Percentiles rank a stretch among this genome's conserved stretches.
These are phyloP conservation scores for Arthrobotrys conoides DNA, from an alignment of 2,329 filamentous ascomycete species.

Conservation along the genomic window DNA sequence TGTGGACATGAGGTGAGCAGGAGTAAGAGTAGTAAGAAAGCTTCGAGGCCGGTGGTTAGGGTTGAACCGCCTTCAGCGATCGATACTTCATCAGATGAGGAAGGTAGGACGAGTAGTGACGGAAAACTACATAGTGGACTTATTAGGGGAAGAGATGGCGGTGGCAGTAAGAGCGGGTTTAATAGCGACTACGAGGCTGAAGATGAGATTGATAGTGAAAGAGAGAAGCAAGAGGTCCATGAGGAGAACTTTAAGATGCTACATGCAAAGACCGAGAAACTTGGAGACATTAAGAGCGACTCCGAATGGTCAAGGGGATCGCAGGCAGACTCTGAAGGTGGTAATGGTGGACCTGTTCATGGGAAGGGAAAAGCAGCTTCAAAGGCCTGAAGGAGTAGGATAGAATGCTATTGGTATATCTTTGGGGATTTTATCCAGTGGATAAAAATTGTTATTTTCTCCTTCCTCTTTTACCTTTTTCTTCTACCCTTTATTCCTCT, in stretches of 20 bases:
- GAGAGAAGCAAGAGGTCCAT: slow-evolving; percentile 32
- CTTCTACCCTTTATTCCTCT: neutral
- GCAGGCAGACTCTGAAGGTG: slow-evolving; percentile 29
- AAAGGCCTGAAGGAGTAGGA: neutral
- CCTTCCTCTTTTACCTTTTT: neutral
- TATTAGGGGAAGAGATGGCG: slow-evolving; percentile 52
- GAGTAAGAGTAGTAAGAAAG: slow-evolving; percentile 44
- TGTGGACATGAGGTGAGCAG: slow-evolving; percentile 38
- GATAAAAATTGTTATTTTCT: neutral
- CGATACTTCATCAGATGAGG: slow-evolving; percentile 46
- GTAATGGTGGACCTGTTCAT: neutral
- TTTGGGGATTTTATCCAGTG: neutral
- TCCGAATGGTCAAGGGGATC: slow-evolving; percentile 57
- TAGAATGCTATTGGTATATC: neutral
- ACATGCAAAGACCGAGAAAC: slow-evolving; percentile 25
- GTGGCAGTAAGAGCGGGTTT: slow-evolving; percentile 58
- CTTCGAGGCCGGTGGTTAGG: slow-evolving; percentile 38
- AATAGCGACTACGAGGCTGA: slow-evolving; percentile 61
- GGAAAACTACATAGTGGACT: slow-evolving; percentile 28
- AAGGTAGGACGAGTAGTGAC: slow-evolving; percentile 19
- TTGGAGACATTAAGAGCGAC: slow-evolving; percentile 58
- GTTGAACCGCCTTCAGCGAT: slow-evolving; percentile 39
- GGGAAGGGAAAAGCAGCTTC: slow-evolving; percentile 5
- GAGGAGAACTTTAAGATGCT: slow-evolving; percentile 35
- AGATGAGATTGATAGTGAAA: slow-evolving; percentile 57